Evolutionary conservation across 2,329 filamentous ascomycete species (phyloP), one percentile per base, ranked within the genome.

Genomic region (Periconia sp.): DNA sequence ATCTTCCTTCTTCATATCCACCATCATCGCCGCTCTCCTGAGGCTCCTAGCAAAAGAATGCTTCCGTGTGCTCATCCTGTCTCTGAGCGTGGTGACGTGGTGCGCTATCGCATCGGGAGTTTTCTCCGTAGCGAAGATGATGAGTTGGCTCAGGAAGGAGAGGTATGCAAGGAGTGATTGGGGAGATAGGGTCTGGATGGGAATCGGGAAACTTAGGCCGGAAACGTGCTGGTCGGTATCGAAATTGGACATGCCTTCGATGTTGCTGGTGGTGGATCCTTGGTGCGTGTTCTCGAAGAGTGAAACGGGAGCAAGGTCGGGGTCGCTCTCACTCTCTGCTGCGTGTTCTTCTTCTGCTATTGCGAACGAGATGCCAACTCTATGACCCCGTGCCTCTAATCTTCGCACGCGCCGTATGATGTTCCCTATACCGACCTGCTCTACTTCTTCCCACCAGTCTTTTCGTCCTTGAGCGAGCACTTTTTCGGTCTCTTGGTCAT

Each of bases 391-490:
- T 1, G 6, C 18, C 35, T 40, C 41, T 2, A 13, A 18, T 8
- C 72, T 44, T n/a, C 35, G 40, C 19, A 50, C 20, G 7, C 42
- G 33, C 41, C 15, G 15, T 19, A 31, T 44, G 27, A 50, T 27
- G 8, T 27, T 43, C 2, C 47, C 9, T 30, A 31, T 20, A 17
- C 43, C 49, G 20, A 43, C 30, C 13, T 44, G 19, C 23, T 45
- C 44, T 10, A 48, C 17, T 8, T 46, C 17, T 2, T 49, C 52
- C 49, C 49, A 52, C 53, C 49, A 49, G 5, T 35, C 43, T 23
- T 19, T 44, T n/a, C 49, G 37, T 15, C 43, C 48, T 15, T 47
- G 41, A 20, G 30, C 33, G 2, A 47, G 44, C 13, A 52, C 23
- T 41, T 41, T 45, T 31, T 54, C 44, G n/a, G 23, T 30, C 10